Conservation (phyloP, 2,329 filamentous ascomycete species). For the Sporothrix curviconia region DNA sequence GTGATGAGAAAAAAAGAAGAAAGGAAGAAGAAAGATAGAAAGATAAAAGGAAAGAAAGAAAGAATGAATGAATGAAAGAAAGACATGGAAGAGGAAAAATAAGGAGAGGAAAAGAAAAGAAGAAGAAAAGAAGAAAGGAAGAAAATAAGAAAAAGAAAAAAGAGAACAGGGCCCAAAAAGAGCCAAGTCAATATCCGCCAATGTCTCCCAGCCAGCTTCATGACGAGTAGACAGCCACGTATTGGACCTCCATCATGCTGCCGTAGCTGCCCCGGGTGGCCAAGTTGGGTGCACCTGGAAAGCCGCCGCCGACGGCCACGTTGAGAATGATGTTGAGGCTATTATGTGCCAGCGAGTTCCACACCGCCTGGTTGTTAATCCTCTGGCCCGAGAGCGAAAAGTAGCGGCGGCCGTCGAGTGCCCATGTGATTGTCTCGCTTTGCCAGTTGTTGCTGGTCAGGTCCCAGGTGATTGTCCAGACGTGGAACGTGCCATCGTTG, state of each 20-base stretch:
- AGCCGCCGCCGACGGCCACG: conserved; percentile 45
- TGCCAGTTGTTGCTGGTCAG: conserved; percentile 37
- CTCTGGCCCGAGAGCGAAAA: conserved; percentile 37
- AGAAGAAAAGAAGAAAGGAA: neutral
- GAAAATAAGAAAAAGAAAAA: neutral
- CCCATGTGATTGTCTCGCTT: conserved; percentile 43
- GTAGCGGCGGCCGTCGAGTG: conserved; percentile 36
- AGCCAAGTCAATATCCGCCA: too few relatives aligned
- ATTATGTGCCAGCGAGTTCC: conserved; percentile 41
- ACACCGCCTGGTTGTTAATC: conserved; percentile 38
- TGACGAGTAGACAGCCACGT: conserved; percentile 24
- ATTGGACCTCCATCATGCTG: conserved; percentile 26
- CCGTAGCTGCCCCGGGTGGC: conserved; percentile 21
- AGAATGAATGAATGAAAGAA: neutral
- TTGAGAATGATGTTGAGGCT: conserved; percentile 46
- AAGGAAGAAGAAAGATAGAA: neutral
- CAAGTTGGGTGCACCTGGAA: conserved; percentile 38
- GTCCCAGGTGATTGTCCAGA: conserved; percentile 43
- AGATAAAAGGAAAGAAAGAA: neutral
- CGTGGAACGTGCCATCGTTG: too few relatives aligned
- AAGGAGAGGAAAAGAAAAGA: neutral
- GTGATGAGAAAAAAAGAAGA: neutral
- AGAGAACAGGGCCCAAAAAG: neutral
- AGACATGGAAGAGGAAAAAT: neutral
- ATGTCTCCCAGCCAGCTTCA: too few relatives aligned